Evolutionary conservation across 495 filamentous ascomycete genomes (phyloP), one percentile per base, ranked within the genome.

Genomic region (Podospora conica): DNA sequence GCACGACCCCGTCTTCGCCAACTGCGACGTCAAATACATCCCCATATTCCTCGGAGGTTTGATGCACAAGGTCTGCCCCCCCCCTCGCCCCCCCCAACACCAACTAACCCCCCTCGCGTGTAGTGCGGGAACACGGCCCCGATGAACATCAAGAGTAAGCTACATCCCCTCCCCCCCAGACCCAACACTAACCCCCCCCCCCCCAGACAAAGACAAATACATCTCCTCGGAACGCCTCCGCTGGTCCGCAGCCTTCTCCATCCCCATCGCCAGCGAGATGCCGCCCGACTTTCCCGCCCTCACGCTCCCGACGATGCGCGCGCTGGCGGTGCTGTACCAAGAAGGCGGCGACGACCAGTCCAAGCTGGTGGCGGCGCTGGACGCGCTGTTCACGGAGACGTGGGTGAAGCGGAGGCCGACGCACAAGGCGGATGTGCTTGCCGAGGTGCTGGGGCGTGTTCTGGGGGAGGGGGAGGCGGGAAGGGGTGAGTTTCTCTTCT

Each of bases 21-120:
- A 80, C 64, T 84, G 82, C 73, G 80, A 89, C 1, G 74, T 90
- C 31, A 86, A 74, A 15, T 91, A 87, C 65, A 78, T 90, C 3
- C 90, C 90, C 25, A 85, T 91, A 53, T 85, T 91, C 66, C 80
- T 92, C 0, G 87, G 88, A 2, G 90, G 88, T 0, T 69, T 92
- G 62, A 88, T 92, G 83, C 83, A 88, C 64, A 78, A 82, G 15
- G 74, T 77, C 29, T 27, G 77, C 15, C 15, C 33, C 33, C 15
- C 5, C 2, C 1, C 40, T 0, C 0, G 5, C 15, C 40, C 15
- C 0, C 5, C 0, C 33, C 33, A 7, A 48, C 6, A 7, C 33
- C n/a, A 48, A 48, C 33, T 18, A 2, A 18, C 15, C 33, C 3
- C 0, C 3, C 33, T 3, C 3, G 12, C 15, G 7, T 7, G 31